Evolutionary conservation across 192 early-diverging fungal genomes (phyloP), one percentile per base, ranked within the genome.

Genomic region (Pilaira anomala): DNA sequence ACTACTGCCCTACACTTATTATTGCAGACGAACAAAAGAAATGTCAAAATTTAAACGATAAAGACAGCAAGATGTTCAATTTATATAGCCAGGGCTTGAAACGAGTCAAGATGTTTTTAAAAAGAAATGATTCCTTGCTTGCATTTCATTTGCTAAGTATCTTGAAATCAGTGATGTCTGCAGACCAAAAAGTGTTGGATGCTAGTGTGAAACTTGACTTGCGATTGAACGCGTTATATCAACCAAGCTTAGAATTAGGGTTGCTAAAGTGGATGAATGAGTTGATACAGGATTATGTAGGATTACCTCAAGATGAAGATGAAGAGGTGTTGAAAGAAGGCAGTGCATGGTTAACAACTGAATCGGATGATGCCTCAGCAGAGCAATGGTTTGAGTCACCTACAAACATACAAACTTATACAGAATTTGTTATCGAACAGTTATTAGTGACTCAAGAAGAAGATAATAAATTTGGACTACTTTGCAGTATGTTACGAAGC

Each of bases 221-320:
- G 2, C 7, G 41, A 13, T 11, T 60, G 5, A 21, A 52, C 36
- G 30, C 28, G 1, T 24, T n/a, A 16, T 42, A 30, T 30, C 28
- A 44, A 12, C 26, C 30, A 1, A 52, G 50, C 13, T n/a, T 68
- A 19, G 19, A 42, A 24, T 9, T 41, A 1, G 61, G 60, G n/a
- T 46, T 73, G 6, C 12, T 67, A 2, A 40, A 62, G n/a, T 73
- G 71, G 71, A 49, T 73, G 36, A 64, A 67, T 44, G 63, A 73
- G 6, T 36, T 73, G 8, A 28, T 67, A 0, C 63, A 60, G n/a
- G 61, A 63, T 29, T 57, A 58, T 67, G 55, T 67, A 13, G 71
- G 71, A 16, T 46, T 73, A 26, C 40, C n/a, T n/a, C 48, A 58
- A n/a, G 65, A 73, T 52, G 71, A 73, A 13, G 33, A 68, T 25